A percentile compares a stretch with the other conserved stretches of the same genome.
These are phyloP conservation scores for Puccinia novopanici DNA, from an alignment of 1,284 basidiomycete genomes.

Conservation along the genomic window DNA sequence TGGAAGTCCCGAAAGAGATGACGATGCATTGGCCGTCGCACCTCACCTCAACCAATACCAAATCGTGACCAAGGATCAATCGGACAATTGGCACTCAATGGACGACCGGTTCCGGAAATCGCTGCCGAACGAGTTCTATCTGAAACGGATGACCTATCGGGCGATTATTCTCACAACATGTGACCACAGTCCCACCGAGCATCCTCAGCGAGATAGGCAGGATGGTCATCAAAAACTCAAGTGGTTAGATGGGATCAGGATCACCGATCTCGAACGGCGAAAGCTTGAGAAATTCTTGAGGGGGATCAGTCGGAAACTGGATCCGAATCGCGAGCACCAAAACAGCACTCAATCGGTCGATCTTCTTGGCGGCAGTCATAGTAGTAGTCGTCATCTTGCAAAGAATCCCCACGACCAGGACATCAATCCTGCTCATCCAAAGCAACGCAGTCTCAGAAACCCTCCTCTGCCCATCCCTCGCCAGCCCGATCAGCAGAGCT, in stretches of 20 bases:
- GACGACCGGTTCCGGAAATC: slow-evolving; percentile 83
- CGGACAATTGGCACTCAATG: slow-evolving; percentile 59
- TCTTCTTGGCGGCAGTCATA: neutral
- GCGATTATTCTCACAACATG: slow-evolving; percentile 74
- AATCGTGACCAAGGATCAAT: slow-evolving; percentile 41
- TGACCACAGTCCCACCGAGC: neutral
- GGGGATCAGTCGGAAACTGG: slow-evolving; percentile 49
- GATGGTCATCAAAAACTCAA: slow-evolving; percentile 61
- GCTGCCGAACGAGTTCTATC: slow-evolving; percentile 81
- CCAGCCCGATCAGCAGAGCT: neutral
- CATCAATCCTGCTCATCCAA: neutral
- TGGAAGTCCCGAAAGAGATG: slow-evolving; percentile 52
- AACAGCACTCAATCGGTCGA: slow-evolving; percentile 1
- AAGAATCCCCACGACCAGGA: neutral
- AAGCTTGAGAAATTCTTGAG: slow-evolving; percentile 52
- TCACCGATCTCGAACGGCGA: slow-evolving; percentile 58
- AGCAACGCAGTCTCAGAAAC: neutral
- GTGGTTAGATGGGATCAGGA: slow-evolving; percentile 77
- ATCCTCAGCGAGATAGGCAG: neutral
- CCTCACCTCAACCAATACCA: slow-evolving; percentile 50
- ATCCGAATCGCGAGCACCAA: slow-evolving; percentile 9
- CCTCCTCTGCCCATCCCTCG: neutral
- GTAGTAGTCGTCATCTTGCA: neutral
- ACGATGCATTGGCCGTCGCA: slow-evolving; percentile 38
- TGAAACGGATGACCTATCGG: slow-evolving; percentile 80